phyloP scores from a whole-genome alignment of 2,329 filamentous ascomycete genomes.

The Ascochyta fabae region DNA sequence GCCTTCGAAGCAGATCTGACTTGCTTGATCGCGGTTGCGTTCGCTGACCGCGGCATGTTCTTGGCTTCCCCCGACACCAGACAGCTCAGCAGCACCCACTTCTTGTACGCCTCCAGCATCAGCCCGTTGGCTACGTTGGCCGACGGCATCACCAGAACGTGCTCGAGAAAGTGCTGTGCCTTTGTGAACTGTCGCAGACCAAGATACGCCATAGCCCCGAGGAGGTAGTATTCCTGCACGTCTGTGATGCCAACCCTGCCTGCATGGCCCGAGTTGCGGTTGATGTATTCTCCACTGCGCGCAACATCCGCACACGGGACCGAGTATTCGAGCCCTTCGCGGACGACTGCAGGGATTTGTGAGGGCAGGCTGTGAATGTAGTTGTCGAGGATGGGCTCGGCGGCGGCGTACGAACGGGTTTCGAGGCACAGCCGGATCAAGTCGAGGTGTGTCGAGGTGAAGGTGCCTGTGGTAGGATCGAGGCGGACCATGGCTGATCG shows the following conservation, averaged over 20 bases:
- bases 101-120: constrained; percentile 90
- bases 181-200: constrained; percentile 52
- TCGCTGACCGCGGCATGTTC: constrained; percentile 63
- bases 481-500: constrained; percentile 66
- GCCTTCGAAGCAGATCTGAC: constrained; percentile 68
- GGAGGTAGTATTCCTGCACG: constrained; percentile 63
- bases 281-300: constrained; percentile 65
- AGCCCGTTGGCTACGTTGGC: constrained; percentile 72
- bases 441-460: constrained; percentile 68
- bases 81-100: constrained; percentile 81
- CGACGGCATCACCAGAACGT: constrained; percentile 67
- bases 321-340: constrained; percentile 48
- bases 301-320: constrained; percentile 51
- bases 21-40: constrained; percentile 59
- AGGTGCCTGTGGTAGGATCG: constrained; percentile 69
- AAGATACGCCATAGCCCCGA: constrained; percentile 57
- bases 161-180: constrained; percentile 56
- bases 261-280: constrained; percentile 64
- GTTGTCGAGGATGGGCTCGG: constrained; percentile 67
- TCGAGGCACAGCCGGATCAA: constrained; percentile 65
- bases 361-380: constrained; percentile 70
- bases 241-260: constrained; percentile 58
- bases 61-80: constrained; percentile 68
- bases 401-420: constrained; percentile 60
- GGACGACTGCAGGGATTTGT: constrained; percentile 33